Conservation (phyloP, 2,329 filamentous ascomycete genomes). For the Paraconiothyrium brasiliense region DNA sequence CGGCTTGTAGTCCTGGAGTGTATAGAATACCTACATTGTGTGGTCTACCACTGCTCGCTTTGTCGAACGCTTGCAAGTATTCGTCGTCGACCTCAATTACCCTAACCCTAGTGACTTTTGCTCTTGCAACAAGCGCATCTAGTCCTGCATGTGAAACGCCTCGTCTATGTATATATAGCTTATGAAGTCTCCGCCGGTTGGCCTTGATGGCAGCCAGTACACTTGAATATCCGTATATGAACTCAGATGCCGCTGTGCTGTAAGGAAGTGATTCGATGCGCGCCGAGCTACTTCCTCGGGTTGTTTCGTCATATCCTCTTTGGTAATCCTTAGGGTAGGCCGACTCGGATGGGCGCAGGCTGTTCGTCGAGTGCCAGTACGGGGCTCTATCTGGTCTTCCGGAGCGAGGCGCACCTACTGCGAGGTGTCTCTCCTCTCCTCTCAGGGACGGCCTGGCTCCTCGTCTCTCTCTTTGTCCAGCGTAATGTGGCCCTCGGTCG, state of each 20-base stretch:
- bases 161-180: conserved; percentile 72
- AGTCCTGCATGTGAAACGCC: conserved; percentile 27
- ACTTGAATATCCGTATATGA: conserved; percentile 84
- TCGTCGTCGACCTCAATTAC: conserved; percentile 68
- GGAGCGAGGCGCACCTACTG: background rate
- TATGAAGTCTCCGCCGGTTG: conserved; percentile 78
- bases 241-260: conserved; percentile 88
- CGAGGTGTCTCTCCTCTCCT: background rate
- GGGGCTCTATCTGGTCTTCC: background rate
- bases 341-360: background rate
- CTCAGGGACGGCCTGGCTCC: background rate
- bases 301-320: background rate
- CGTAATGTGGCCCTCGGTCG: background rate
- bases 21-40: conserved; percentile 69
- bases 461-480: conserved; percentile 14
- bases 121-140: conserved; percentile 30
- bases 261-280: conserved; percentile 64
- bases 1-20: background rate
- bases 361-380: background rate
- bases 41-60: conserved; percentile 81
- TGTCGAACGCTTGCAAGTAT: conserved; percentile 77
- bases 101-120: conserved; percentile 54
- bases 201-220: conserved; percentile 81
- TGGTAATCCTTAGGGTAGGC: background rate
- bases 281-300: background rate